A percentile compares a stretch with the other conserved stretches of the same genome.
phyloP scores from a whole-genome alignment of 2,329 filamentous ascomycete genomes.

The Diplodia intermedia region DNA sequence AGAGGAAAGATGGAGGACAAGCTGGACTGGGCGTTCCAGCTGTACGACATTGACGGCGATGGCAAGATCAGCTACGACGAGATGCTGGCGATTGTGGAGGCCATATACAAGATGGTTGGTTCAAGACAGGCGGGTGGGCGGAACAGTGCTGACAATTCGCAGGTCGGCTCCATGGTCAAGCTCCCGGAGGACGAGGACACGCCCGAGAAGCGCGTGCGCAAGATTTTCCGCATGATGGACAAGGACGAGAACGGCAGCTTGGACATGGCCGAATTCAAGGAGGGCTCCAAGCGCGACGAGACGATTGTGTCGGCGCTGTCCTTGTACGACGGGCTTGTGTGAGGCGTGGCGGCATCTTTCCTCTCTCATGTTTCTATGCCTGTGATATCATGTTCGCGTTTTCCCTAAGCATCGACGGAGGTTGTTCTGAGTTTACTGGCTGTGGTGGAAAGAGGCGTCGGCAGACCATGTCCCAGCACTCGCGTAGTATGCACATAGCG shows the following conservation, averaged over 20 bases:
- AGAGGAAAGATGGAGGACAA: constrained; percentile 99
- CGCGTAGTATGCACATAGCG: constrained; percentile 29
- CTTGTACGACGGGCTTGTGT: constrained; percentile 94
- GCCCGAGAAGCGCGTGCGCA: constrained; percentile 94
- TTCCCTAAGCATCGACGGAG: constrained; percentile 42
- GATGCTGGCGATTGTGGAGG: constrained; percentile 98
- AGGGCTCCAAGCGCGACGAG: constrained; percentile 97
- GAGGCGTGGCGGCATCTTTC: constrained; percentile 39
- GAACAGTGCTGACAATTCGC: constrained; percentile 35
- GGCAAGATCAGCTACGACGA: constrained; percentile 99
- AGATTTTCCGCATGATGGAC: constrained; percentile 99
- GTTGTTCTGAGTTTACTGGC: constrained; percentile 33
- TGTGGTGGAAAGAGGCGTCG: constrained; percentile 22
- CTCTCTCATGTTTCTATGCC: constrained; percentile 41
- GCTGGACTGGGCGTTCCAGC: constrained; percentile 97
- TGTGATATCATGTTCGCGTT: constrained; percentile 51
- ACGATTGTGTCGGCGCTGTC: constrained; percentile 97
- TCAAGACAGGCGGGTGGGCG: not conserved
- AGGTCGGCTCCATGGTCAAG: constrained; percentile 99
- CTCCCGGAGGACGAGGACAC: constrained; percentile 98
- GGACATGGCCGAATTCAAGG: constrained; percentile 98
- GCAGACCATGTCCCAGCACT: constrained; percentile 12
- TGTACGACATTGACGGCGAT: constrained; percentile 98
- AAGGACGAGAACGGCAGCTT: constrained; percentile 98
- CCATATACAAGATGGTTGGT: constrained; percentile 98